These are phyloP conservation scores for Arthrobotrys iridis DNA, from an alignment of 2,329 filamentous ascomycete species.

Conservation along the genomic window DNA sequence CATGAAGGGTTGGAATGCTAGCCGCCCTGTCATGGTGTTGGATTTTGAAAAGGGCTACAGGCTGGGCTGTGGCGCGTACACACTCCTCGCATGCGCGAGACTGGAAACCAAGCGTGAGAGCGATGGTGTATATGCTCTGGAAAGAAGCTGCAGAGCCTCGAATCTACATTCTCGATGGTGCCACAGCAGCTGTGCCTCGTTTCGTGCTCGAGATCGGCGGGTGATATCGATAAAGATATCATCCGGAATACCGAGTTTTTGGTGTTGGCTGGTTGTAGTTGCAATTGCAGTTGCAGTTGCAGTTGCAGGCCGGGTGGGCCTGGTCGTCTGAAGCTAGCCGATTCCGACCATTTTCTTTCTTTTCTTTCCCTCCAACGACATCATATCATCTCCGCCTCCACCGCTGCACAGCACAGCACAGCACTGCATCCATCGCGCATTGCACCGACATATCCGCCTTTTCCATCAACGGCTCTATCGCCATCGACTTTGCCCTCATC, in stretches of 20 bases:
- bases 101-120: too few relatives aligned
- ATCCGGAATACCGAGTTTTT: too few relatives aligned
- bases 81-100: too few relatives aligned
- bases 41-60: not conserved
- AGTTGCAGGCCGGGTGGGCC: not conserved
- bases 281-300: not conserved
- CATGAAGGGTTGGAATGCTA: not conserved
- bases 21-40: slow-evolving; percentile 1
- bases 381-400: slow-evolving; percentile 42
- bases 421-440: slow-evolving; percentile 5
- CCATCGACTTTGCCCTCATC: not conserved
- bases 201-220: not conserved
- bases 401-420: too few relatives aligned
- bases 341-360: not conserved
- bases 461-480: not conserved
- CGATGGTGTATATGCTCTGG: too few relatives aligned
- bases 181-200: not conserved
- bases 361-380: slow-evolving; percentile 25
- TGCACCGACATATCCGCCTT: slow-evolving; percentile 14
- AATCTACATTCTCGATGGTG: too few relatives aligned
- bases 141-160: too few relatives aligned
- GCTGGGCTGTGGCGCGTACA: not conserved
- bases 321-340: slow-evolving; percentile 2
- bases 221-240: not conserved
- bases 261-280: not conserved